Percentiles rank a stretch among this genome's conserved stretches.
Conservation (phyloP, 345 rosid genomes). For the Garcia nutans region DNA sequence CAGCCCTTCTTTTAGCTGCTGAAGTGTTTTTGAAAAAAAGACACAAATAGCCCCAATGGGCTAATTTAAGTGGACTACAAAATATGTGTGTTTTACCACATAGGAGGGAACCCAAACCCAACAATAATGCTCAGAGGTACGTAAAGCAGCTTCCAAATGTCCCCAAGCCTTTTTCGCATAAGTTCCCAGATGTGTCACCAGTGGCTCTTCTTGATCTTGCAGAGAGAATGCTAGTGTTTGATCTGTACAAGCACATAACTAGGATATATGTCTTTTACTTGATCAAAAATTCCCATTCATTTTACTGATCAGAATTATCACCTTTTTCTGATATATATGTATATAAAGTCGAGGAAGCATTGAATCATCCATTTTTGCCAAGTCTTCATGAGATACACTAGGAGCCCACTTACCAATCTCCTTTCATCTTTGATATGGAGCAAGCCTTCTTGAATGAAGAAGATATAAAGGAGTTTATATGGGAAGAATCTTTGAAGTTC, state of each 20-base stretch:
- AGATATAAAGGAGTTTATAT: slow-evolving; percentile 77
- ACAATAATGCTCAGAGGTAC: slow-evolving; percentile 75
- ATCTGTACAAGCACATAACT: slow-evolving; percentile 81
- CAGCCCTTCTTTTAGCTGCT: no score
- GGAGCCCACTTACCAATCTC: slow-evolving; percentile 67
- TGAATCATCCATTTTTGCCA: slow-evolving; percentile 66
- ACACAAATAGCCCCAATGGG: no score
- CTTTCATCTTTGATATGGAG: slow-evolving; percentile 76
- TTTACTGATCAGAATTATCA: slow-evolving; percentile 13
- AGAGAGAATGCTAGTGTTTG: slow-evolving; percentile 78
- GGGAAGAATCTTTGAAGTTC: slow-evolving; percentile 51
- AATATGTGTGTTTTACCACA: no score
- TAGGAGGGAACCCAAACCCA: no score
- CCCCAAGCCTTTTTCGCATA: slow-evolving; percentile 63
- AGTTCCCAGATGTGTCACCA: slow-evolving; percentile 63
- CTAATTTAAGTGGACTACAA: no score
- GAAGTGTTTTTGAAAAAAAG: no score
- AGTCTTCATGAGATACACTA: slow-evolving; percentile 92
- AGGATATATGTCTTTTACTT: slow-evolving; percentile 28
- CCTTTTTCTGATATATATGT: slow-evolving; percentile 5
- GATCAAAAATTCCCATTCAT: background rate
- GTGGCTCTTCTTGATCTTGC: slow-evolving; percentile 81
- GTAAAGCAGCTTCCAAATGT: slow-evolving; percentile 72
- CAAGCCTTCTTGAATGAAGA: slow-evolving; percentile 62
- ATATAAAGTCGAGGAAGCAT: slow-evolving; percentile 72